Base-by-base conservation (phyloP, 1,139 yeast genomes). In the Ogataea hybrid region DNA sequence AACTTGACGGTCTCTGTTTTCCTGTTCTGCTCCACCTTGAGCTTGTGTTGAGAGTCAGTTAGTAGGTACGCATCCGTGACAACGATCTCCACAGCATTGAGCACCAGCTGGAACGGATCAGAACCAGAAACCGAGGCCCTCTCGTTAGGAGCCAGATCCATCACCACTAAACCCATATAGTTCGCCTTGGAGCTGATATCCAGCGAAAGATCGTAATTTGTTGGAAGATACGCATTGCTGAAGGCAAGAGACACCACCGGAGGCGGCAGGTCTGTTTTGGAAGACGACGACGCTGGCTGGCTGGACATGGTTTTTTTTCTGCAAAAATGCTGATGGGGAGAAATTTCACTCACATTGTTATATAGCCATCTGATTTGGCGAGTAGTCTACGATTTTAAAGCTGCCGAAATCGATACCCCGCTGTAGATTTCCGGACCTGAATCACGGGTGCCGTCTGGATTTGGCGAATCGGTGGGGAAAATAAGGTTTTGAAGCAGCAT, bases 161-260 rank as follows among this genome's bases (percentile, higher is more conserved):
- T 63, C 6, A 49, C 49, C 3, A 70, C 60, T n/a, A 53, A 45
- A 25, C 85, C 86, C 15, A 61, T 59, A 58, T 79, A 81, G 55
- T 79, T 79, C 22, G 82, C 71, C 60, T 75, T 77, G n/a, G 59
- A 45, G 54, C 68, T 67, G 25, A 81, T 56, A 11, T 61, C 61
- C 21, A 81, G 49, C 2, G 56, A 53, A 25, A 80, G 58, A 10
- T 62, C 64, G 53, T 81, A 81, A 15, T 58, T 53, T n/a, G 52
- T 42, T 2, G 84, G 83, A 3, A 69, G 44, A 45, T 62, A 65
- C 32, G 51, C 53, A 52, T 71, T 72, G 25, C 60, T 35, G 17
- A 61, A 51, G 11, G 57, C 51, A 44, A 61, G 42, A 6, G 55
- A 50, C 32, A 39, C 47, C 34, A 47, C 31, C 12, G 39, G 45